phyloP scores from a whole-genome alignment of 306 rosid species.

The Prunus davidiana region DNA sequence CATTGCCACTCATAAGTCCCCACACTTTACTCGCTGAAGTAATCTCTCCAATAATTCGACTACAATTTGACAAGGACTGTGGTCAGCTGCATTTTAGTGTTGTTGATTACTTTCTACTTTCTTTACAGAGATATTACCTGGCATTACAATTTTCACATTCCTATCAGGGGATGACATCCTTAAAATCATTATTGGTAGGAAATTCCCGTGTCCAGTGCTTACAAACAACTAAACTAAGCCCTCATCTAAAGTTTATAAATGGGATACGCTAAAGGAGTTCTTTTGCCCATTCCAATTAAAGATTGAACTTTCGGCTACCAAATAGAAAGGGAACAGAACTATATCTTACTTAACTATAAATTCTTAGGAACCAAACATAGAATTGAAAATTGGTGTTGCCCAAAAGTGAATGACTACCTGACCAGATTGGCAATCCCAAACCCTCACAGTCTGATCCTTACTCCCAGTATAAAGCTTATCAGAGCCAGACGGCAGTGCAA shows the following conservation, averaged over 20 bases:
- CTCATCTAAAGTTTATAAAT: neutral
- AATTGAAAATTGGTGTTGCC: neutral
- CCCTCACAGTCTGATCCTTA: slow-evolving; percentile 75
- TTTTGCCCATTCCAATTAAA: neutral
- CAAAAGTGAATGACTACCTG: slow-evolving; percentile 49
- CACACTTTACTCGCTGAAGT: neutral
- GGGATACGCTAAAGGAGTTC: neutral
- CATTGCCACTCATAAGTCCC: neutral
- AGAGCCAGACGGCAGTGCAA: slow-evolving; percentile 85
- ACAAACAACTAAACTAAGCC: neutral
- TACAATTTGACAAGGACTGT: neutral
- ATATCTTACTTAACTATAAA: neutral
- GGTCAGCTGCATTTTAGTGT: neutral
- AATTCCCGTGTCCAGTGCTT: neutral
- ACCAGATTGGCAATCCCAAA: slow-evolving; percentile 97
- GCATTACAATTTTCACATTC: neutral
- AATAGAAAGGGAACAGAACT: neutral
- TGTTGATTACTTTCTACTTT: neutral
- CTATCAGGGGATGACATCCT: neutral
- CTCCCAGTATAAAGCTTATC: slow-evolving; percentile 95
- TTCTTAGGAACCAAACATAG: slow-evolving; percentile 1
- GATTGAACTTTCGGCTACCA: neutral
- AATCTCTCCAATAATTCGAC: neutral
- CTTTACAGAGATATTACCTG: neutral
- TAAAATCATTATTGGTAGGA: neutral